Conservation (phyloP, 139 green algal species). For the Tetradesmus obliquus region DNA sequence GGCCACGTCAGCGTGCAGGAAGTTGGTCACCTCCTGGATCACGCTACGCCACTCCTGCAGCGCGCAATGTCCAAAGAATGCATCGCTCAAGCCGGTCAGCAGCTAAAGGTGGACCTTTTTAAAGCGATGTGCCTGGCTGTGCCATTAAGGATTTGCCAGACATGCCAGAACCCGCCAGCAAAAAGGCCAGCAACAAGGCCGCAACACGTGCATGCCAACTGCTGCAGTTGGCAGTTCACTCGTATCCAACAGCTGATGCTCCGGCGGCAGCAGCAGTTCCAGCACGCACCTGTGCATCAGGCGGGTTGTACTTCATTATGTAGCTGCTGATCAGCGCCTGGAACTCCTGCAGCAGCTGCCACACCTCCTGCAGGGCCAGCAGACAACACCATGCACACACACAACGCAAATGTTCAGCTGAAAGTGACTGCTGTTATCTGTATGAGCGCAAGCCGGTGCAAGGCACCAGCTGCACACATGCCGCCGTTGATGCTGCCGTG, state of each 20-base stretch:
- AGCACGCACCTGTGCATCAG: conserved; percentile 32
- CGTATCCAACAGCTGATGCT: not conserved
- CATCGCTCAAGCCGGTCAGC: no score
- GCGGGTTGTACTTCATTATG: conserved; percentile 45
- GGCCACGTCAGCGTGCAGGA: conserved; percentile 67
- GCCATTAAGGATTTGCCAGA: no score
- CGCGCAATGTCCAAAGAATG: no score
- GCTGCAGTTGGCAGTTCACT: no score
- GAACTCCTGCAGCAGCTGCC: conserved; percentile 74
- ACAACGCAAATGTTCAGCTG: not conserved
- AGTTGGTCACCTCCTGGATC: conserved; percentile 53
- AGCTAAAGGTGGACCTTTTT: no score
- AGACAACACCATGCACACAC: not conserved
- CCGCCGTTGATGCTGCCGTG: not conserved
- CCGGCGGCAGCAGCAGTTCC: not conserved
- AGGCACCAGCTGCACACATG: not conserved
- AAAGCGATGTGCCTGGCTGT: no score
- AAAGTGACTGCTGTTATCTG: not conserved
- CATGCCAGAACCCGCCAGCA: no score
- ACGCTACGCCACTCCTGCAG: conserved; percentile 39
- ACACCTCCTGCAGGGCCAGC: conserved; percentile 57
- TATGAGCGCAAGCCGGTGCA: not conserved
- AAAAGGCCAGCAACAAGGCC: no score
- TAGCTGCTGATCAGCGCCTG: conserved; percentile 64
- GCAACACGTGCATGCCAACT: no score